A percentile compares a stretch with the other conserved stretches of the same genome.
phyloP scores from a whole-genome alignment of 306 rosid genomes.

The Castanea crenata region DNA sequence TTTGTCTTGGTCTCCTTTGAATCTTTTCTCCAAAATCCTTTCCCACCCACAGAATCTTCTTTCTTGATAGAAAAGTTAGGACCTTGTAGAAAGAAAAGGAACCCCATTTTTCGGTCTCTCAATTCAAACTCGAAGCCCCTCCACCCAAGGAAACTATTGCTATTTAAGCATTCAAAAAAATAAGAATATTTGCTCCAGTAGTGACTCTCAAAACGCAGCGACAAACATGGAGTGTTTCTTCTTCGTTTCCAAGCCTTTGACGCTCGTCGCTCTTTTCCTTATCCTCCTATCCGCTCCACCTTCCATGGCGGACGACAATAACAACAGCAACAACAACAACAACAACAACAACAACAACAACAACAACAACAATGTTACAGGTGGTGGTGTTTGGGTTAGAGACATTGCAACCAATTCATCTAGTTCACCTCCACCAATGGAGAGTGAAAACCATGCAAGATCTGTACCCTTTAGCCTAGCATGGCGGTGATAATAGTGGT shows the following conservation, averaged over 20 bases:
- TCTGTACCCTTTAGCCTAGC: constrained; percentile 50
- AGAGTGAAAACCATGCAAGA: background rate
- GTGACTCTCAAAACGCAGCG: background rate
- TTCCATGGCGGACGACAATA: background rate
- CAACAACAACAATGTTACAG: background rate
- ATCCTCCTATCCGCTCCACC: background rate
- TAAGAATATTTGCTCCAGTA: too few species aligned
- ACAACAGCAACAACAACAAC: background rate
- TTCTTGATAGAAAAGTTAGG: background rate
- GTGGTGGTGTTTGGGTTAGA: too few species aligned
- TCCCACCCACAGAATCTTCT: background rate
- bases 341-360: background rate
- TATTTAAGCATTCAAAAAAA: background rate
- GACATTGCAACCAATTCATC: background rate
- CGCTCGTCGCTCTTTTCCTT: background rate
- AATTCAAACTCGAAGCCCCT: constrained; percentile 17
- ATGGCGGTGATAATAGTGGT: constrained; percentile 47
- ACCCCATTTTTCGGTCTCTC: background rate
- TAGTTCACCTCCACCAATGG: background rate
- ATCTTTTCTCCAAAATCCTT: background rate
- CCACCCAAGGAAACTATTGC: background rate
- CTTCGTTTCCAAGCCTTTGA: background rate
- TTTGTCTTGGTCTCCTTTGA: background rate
- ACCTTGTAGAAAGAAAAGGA: background rate
- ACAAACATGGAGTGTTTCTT: constrained; percentile 30